Evolutionary conservation across 2,329 filamentous ascomycete species (phyloP).

Genomic region (Dryadomyces quercus-mongolicae): DNA sequence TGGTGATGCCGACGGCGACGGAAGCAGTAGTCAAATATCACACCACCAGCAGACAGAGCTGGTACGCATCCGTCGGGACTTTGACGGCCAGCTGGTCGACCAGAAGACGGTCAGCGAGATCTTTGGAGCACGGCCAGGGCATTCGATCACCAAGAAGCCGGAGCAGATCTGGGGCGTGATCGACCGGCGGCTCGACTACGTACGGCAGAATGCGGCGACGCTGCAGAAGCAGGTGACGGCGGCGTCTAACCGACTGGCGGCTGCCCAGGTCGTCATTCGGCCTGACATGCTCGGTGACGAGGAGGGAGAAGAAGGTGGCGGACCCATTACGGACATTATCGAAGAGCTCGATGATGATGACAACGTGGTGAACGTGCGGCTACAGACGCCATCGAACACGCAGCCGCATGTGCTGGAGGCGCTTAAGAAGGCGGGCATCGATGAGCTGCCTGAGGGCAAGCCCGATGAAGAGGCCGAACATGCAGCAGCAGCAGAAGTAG

Average conservation of each 20-base stretch:
- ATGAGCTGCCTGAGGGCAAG: constrained; percentile 16
- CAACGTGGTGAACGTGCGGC: constrained; percentile 60
- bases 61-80: constrained; percentile 41
- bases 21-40: not conserved
- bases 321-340: constrained; percentile 80
- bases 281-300: constrained; percentile 39
- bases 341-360: constrained; percentile 88
- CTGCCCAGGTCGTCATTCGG: constrained; percentile 45
- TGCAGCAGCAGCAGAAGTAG: not conserved
- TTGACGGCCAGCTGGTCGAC: constrained; percentile 51
- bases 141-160: constrained; percentile 29
- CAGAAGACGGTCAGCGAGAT: constrained; percentile 41
- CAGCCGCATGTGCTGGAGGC: constrained; percentile 58
- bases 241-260: constrained; percentile 58
- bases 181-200: constrained; percentile 74
- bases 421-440: constrained; percentile 64
- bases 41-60: constrained; percentile 39
- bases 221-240: constrained; percentile 60
- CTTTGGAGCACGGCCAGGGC: constrained; percentile 26
- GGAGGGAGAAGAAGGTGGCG: constrained; percentile 44
- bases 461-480: not conserved
- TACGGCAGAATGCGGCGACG: constrained; percentile 65
- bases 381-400: constrained; percentile 55
- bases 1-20: not conserved
- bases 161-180: constrained; percentile 57